Evolutionary conservation across 2,329 filamentous ascomycete species (phyloP).

Genomic region (Rhytidhysteron rufulum): DNA sequence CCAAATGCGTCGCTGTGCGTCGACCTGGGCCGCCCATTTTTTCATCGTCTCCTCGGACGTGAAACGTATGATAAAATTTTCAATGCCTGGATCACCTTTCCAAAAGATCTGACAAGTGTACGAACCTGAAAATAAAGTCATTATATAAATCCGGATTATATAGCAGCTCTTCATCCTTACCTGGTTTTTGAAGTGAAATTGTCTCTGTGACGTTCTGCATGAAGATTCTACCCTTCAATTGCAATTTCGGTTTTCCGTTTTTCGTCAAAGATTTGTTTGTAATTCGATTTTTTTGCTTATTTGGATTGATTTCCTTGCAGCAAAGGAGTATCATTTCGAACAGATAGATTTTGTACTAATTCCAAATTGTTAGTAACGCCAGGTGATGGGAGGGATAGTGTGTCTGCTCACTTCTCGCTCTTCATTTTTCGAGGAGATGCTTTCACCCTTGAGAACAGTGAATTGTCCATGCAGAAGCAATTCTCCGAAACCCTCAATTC

Average conservation of each 20-base stretch:
- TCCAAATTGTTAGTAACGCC: constrained; percentile 5
- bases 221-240: constrained; percentile 95
- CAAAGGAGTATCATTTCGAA: constrained; percentile 94
- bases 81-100: constrained; percentile 93
- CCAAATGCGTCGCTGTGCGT: constrained; percentile 62
- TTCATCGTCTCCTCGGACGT: constrained; percentile 87
- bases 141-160: too few species aligned
- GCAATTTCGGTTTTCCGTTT: constrained; percentile 71
- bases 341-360: constrained; percentile 91
- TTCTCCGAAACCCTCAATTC: constrained; percentile 85
- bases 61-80: constrained; percentile 95
- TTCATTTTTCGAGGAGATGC: constrained; percentile 72
- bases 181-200: constrained; percentile 80
- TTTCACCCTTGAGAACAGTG: constrained; percentile 77
- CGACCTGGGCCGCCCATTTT: constrained; percentile 81
- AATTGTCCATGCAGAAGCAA: constrained; percentile 86
- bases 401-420: constrained; percentile 73
- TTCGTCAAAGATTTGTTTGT: constrained; percentile 66
- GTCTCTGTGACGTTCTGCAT: constrained; percentile 98
- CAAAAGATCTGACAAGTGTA: constrained; percentile 98
- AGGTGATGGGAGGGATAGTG: background rate
- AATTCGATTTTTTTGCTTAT: constrained; percentile 69
- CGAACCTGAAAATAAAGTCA: constrained; percentile 62
- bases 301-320: constrained; percentile 89
- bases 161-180: too few species aligned